phyloP scores from a whole-genome alignment of 805 yeast genomes.

The Ogataea populi-albae region DNA sequence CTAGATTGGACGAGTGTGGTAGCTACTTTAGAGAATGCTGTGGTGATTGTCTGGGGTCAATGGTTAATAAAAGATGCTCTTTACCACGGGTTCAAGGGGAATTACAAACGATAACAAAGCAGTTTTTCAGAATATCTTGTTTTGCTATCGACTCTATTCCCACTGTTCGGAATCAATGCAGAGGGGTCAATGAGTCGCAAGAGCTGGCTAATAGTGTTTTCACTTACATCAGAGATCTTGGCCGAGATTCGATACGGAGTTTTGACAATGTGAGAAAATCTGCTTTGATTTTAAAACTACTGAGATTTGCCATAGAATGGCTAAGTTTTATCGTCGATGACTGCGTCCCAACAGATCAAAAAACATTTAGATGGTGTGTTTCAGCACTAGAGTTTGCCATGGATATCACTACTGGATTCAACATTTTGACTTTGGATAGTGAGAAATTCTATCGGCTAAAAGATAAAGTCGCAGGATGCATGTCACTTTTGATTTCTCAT shows the following conservation, averaged over 20 bases:
- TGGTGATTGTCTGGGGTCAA: constrained; percentile 49
- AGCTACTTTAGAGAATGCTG: constrained; percentile 56
- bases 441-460: constrained; percentile 71
- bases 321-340: constrained; percentile 90
- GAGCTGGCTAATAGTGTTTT: constrained; percentile 74
- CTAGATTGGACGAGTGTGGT: constrained; percentile 52
- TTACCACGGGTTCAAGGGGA: constrained; percentile 71
- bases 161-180: constrained; percentile 50
- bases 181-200: constrained; percentile 60
- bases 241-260: constrained; percentile 63
- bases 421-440: constrained; percentile 75
- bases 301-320: constrained; percentile 84
- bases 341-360: constrained; percentile 87
- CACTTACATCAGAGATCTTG: constrained; percentile 77
- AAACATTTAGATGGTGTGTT: constrained; percentile 95
- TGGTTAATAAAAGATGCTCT: constrained; percentile 67
- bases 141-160: constrained; percentile 61
- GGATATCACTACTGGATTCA: constrained; percentile 89
- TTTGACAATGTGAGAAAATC: constrained; percentile 67
- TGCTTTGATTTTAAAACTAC: constrained; percentile 64
- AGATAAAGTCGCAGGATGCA: constrained; percentile 86
- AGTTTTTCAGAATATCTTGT: constrained; percentile 65
- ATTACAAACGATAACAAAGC: constrained; percentile 59
- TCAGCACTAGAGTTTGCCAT: constrained; percentile 92
- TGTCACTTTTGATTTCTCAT: constrained; percentile 89